These are phyloP conservation scores for Annulohypoxylon stygium DNA, from an alignment of 495 filamentous ascomycete genomes.

Conservation along the genomic window DNA sequence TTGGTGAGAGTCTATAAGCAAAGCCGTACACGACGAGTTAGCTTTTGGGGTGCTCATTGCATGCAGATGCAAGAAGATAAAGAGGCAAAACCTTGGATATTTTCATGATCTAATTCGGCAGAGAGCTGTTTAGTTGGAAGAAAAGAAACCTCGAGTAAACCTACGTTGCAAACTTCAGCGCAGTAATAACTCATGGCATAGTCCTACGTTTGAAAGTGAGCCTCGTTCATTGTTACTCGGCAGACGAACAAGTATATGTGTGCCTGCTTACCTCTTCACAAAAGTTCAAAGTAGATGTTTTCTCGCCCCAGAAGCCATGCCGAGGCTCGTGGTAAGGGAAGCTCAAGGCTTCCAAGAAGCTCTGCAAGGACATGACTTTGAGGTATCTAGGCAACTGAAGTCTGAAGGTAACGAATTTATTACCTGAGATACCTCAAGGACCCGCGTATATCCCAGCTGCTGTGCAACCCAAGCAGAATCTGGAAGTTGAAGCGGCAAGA, in stretches of 20 bases:
- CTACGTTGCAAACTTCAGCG: conserved; percentile 60
- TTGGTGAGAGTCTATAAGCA: conserved; percentile 83
- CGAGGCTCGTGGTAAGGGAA: conserved; percentile 78
- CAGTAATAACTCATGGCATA: conserved; percentile 64
- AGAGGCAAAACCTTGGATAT: not conserved
- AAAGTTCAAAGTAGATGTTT: conserved; percentile 92
- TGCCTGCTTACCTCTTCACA: conserved; percentile 82
- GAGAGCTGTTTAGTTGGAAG: not conserved
- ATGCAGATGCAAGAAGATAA: not conserved
- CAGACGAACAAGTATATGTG: not conserved
- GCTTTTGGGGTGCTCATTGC: conserved; percentile 51
- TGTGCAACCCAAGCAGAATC: not conserved
- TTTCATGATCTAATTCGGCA: too few relatives aligned
- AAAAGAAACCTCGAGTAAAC: conserved; percentile 3
- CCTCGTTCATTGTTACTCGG: not conserved
- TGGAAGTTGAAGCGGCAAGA: not conserved
- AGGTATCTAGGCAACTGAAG: not conserved
- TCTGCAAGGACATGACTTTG: conserved; percentile 33
- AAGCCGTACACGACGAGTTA: conserved; percentile 72
- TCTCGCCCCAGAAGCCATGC: conserved; percentile 83
- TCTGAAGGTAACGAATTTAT: conserved; percentile 2
- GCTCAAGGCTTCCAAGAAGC: conserved; percentile 52
- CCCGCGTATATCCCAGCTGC: conserved; percentile 9
- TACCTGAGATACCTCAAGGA: conserved; percentile 8
- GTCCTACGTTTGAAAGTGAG: conserved; percentile 50